A percentile compares a stretch with the other conserved stretches of the same genome.
Evolutionary conservation across 768 basidiomycete genomes (phyloP).

Genomic region (Tulasnella sp.): DNA sequence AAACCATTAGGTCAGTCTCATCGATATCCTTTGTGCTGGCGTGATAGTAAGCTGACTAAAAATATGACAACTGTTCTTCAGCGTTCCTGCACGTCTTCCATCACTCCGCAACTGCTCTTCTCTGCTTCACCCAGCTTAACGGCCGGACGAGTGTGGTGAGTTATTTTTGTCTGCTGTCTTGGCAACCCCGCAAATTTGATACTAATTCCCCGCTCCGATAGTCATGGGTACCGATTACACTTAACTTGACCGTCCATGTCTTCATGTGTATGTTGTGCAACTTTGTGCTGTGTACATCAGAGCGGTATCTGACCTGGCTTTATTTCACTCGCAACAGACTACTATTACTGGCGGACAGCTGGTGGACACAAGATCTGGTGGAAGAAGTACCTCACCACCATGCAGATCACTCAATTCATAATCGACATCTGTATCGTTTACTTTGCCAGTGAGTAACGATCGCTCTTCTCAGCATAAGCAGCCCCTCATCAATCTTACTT

Average conservation of each 20-base stretch:
- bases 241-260: constrained; percentile 91
- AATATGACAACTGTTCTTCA: constrained; percentile 24
- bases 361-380: constrained; percentile 98
- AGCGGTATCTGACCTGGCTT: constrained; percentile 1
- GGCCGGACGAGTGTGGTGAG: constrained; percentile 89
- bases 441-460: constrained; percentile 85
- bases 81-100: constrained; percentile 99
- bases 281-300: background rate
- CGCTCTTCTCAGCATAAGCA: constrained; percentile 12
- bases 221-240: constrained; percentile 93
- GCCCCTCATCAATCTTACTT: constrained; percentile 26
- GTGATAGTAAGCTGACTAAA: background rate
- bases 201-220: constrained; percentile 26
- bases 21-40: too few relatives aligned
- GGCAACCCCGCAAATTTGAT: background rate
- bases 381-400: constrained; percentile 94
- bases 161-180: constrained; percentile 20
- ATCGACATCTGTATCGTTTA: constrained; percentile 86
- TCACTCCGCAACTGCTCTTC: constrained; percentile 91
- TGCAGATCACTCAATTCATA: constrained; percentile 96
- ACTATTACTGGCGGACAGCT: constrained; percentile 98
- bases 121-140: constrained; percentile 91
- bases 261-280: constrained; percentile 72
- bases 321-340: constrained; percentile 46
- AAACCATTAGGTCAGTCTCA: constrained; percentile 77